A percentile compares a stretch with the other conserved stretches of the same genome.
Conservation (phyloP, 768 basidiomycete species). For the Tephrocybe sp. region DNA sequence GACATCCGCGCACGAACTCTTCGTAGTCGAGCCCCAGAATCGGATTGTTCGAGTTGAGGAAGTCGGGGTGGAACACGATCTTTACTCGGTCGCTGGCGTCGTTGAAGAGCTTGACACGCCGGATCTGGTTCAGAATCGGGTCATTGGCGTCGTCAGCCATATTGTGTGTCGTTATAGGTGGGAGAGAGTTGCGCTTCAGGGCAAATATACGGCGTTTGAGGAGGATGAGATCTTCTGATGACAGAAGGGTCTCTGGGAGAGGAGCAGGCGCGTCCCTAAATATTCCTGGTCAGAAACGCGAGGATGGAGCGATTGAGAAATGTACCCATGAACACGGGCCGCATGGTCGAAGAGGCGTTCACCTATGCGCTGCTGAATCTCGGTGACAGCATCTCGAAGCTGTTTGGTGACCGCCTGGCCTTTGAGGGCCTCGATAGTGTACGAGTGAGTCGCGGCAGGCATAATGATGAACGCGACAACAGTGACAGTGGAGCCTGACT, state of each 20-base stretch:
- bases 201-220: constrained; percentile 97
- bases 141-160: constrained; percentile 94
- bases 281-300: constrained; percentile 7
- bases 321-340: constrained; percentile 86
- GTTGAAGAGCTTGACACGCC: constrained; percentile 94
- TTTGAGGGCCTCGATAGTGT: constrained; percentile 97
- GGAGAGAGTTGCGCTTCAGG: constrained; percentile 91
- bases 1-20: constrained; percentile 97
- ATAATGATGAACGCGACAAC: constrained; percentile 99
- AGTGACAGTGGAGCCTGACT: constrained; percentile 69
- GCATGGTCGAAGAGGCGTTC: constrained; percentile 93
- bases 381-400: constrained; percentile 90
- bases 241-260: constrained; percentile 74
- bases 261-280: constrained; percentile 78
- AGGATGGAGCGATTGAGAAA: not conserved
- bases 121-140: constrained; percentile 93
- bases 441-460: constrained; percentile 94
- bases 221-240: constrained; percentile 89
- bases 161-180: constrained; percentile 97
- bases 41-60: constrained; percentile 96
- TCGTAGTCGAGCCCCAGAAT: constrained; percentile 98
- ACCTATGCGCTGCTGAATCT: constrained; percentile 93
- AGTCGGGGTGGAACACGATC: constrained; percentile 97
- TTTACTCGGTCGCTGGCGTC: constrained; percentile 87
- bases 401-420: constrained; percentile 97